Percentiles rank a stretch among this genome's conserved stretches.
phyloP scores from a whole-genome alignment of 176 grass and related monocot species.

The Cocos nucifera region DNA sequence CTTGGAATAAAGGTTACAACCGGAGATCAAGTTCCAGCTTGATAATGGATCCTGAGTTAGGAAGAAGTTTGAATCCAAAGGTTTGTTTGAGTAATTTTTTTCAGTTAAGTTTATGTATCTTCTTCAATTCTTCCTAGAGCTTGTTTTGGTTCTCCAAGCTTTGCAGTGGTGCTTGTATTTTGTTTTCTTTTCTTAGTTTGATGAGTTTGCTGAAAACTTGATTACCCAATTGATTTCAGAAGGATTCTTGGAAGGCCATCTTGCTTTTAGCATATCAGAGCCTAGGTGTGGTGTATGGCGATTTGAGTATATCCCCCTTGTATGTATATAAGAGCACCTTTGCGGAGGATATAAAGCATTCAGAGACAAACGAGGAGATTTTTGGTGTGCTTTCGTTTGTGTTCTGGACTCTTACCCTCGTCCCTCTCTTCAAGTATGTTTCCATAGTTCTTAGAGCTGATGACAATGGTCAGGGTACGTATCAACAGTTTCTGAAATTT shows the following conservation, averaged over 20 bases:
- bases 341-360: constrained; percentile 93
- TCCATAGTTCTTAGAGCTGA: constrained; percentile 86
- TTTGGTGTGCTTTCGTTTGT: constrained; percentile 92
- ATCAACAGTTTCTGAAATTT: not conserved
- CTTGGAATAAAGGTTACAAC: not conserved
- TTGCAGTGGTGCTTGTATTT: no score
- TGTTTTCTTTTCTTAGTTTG: no score
- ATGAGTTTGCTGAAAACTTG: constrained; percentile 21
- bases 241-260: constrained; percentile 78
- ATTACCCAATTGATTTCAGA: constrained; percentile 34
- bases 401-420: constrained; percentile 97
- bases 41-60: constrained; percentile 70
- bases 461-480: constrained; percentile 94
- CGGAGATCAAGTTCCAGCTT: constrained; percentile 13
- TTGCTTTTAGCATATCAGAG: constrained; percentile 95
- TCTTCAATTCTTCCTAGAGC: no score
- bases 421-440: constrained; percentile 92
- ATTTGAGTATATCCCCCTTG: constrained; percentile 89
- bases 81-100: constrained; percentile 1
- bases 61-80: constrained; percentile 33
- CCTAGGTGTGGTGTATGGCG: constrained; percentile 89
- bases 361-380: constrained; percentile 89
- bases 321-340: constrained; percentile 98
- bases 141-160: no score
- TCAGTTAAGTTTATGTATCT: no score